Conservation (phyloP, 1,284 basidiomycete species). For the Pseudozyma sp. region DNA sequence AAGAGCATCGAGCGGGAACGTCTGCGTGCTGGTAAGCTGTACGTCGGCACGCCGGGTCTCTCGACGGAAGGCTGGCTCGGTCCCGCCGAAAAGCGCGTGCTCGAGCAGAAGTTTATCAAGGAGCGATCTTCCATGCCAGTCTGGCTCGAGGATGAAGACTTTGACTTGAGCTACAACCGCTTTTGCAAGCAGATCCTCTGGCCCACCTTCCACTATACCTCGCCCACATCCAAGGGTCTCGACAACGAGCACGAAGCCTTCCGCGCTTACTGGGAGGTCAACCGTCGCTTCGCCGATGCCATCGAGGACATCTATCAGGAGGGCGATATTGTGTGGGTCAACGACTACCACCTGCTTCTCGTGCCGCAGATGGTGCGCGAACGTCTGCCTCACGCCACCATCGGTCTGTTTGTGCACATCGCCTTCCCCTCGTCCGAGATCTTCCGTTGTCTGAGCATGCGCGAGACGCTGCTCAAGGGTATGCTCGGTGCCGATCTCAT, state of each 20-base stretch:
- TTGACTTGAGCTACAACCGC: conserved; percentile 82
- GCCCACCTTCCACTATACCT: conserved; percentile 87
- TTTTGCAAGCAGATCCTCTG: conserved; percentile 91
- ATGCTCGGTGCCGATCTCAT: conserved; percentile 80
- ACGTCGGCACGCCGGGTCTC: conserved; percentile 64
- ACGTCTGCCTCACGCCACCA: conserved; percentile 76
- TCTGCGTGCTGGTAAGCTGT: conserved; percentile 58
- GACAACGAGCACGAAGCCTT: conserved; percentile 80
- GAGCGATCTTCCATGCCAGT: conserved; percentile 77
- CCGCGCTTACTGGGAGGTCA: conserved; percentile 83
- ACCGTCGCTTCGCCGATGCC: conserved; percentile 82
- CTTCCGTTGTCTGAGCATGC: conserved; percentile 79
- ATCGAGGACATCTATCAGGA: conserved; percentile 80
- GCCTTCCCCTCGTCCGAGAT: conserved; percentile 89
- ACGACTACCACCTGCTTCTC: conserved; percentile 80
- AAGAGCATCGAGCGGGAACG: conserved; percentile 57
- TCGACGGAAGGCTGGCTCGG: conserved; percentile 61
- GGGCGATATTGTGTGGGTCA: conserved; percentile 78
- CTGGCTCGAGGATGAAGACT: conserved; percentile 76
- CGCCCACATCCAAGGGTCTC: conserved; percentile 85
- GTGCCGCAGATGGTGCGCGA: conserved; percentile 80
- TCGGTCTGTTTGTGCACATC: conserved; percentile 89
- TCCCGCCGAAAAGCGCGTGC: conserved; percentile 70
- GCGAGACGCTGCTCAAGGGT: conserved; percentile 75
- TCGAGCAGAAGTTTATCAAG: conserved; percentile 75